Percentiles rank a stretch among this genome's conserved stretches.
Evolutionary conservation across 2,329 filamentous ascomycete genomes (phyloP).

Genomic region (Aspergillus transmontanensis): DNA sequence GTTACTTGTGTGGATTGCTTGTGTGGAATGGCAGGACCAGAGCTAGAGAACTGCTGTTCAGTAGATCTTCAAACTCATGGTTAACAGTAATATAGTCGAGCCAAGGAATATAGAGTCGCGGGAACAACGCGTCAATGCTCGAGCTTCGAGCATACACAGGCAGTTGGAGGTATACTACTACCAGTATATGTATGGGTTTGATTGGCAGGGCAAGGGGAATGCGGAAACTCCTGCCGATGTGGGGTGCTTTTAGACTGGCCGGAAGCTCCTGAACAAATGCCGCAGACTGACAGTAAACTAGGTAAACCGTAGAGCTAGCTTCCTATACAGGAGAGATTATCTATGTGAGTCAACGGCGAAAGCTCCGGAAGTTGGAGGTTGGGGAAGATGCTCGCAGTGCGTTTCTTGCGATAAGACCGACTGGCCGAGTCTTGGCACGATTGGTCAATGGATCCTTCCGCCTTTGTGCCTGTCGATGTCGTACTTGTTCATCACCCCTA

Average conservation of each 20-base stretch:
- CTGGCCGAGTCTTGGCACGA: background rate
- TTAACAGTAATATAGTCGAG: background rate
- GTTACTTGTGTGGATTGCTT: background rate
- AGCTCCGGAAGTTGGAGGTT: background rate
- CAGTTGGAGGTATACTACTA: slow-evolving; percentile 7
- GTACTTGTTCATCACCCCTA: no score
- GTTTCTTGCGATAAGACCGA: slow-evolving; percentile 2
- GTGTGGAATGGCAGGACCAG: slow-evolving; percentile 11
- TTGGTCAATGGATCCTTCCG: background rate
- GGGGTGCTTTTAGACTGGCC: slow-evolving; percentile 2
- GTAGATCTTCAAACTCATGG: slow-evolving; percentile 7
- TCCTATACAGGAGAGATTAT: background rate
- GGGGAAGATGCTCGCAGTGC: background rate
- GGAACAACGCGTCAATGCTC: background rate
- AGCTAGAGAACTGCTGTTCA: slow-evolving; percentile 8
- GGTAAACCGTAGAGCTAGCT: background rate
- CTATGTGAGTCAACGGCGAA: background rate
- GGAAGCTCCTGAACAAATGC: background rate
- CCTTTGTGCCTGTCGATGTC: background rate
- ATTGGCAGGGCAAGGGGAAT: slow-evolving; percentile 8
- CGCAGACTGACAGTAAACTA: background rate
- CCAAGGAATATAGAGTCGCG: background rate
- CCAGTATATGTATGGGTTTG: slow-evolving; percentile 1
- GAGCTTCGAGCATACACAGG: slow-evolving; percentile 9
- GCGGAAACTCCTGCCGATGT: slow-evolving; percentile 5